These are phyloP conservation scores for Mesembryanthemum crystallinum DNA, from an alignment of 148 eudicot species.

Conservation along the genomic window DNA sequence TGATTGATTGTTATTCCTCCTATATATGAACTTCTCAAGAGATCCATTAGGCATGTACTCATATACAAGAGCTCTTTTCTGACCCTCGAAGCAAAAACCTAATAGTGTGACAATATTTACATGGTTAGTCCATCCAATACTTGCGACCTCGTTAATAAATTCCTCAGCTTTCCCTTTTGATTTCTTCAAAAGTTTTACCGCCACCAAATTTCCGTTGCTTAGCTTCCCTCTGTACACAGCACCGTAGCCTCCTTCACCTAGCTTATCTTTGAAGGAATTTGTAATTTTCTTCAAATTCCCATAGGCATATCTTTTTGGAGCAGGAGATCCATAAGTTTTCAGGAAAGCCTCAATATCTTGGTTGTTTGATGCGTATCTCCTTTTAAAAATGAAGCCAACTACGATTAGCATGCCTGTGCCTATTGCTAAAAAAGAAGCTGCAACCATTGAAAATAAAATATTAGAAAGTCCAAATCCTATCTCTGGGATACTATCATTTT, in stretches of 20 bases:
- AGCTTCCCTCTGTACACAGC: slow-evolving; percentile 62
- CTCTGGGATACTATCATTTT: neutral
- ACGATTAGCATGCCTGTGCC: neutral
- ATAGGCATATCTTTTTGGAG: slow-evolving; percentile 43
- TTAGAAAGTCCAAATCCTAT: neutral
- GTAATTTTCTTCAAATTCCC: slow-evolving; percentile 62
- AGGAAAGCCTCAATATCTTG: slow-evolving; percentile 11
- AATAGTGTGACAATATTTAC: slow-evolving; percentile 51
- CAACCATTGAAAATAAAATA: neutral
- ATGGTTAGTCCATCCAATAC: slow-evolving; percentile 63
- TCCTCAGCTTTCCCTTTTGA: slow-evolving; percentile 4
- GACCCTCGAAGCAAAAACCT: slow-evolving; percentile 53
- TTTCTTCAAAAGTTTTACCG: slow-evolving; percentile 56
- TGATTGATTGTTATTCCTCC: neutral
- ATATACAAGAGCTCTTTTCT: slow-evolving; percentile 56
- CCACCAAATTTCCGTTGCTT: slow-evolving; percentile 52
- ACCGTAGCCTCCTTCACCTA: slow-evolving; percentile 84
- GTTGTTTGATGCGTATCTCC: neutral
- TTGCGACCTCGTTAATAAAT: slow-evolving; percentile 48
- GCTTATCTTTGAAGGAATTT: slow-evolving; percentile 46
- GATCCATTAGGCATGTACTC: slow-evolving; percentile 71
- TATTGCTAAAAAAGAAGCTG: neutral
- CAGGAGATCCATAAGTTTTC: slow-evolving; percentile 10
- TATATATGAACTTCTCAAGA: slow-evolving; percentile 18
- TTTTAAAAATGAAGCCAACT: neutral